Evolutionary conservation across 345 rosid genomes (phyloP).

Genomic region (Hibiscus mutabilis): DNA sequence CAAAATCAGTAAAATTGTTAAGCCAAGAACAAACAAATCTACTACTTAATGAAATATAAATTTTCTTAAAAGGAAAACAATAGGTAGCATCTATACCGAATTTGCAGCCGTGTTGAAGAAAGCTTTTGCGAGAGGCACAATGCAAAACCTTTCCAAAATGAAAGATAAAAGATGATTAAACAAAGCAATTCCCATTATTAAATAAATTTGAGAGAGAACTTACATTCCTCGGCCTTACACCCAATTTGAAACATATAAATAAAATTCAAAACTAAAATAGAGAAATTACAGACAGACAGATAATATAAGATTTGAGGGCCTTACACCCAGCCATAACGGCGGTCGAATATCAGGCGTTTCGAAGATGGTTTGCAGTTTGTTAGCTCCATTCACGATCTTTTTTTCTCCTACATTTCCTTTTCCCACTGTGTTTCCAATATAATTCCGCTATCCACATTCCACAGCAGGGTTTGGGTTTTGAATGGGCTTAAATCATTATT

Average conservation of each 20-base stretch:
- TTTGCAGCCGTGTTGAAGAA: conserved; percentile 34
- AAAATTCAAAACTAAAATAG: neutral
- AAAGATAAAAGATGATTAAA: neutral
- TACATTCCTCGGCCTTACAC: conserved; percentile 70
- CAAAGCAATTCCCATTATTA: neutral
- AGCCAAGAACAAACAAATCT: neutral
- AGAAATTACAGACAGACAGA: neutral
- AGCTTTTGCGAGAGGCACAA: conserved; percentile 46
- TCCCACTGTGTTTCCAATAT: neutral
- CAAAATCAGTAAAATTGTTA: neutral
- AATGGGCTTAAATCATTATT: neutral
- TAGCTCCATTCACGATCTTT: neutral
- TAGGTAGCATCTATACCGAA: conserved; percentile 32
- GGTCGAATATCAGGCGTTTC: conserved; percentile 50
- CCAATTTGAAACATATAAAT: neutral
- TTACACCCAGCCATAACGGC: conserved; percentile 84
- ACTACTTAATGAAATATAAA: neutral
- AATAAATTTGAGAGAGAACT: neutral
- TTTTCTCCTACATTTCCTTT: neutral
- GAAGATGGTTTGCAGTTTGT: conserved; percentile 17
- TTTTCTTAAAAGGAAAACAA: neutral
- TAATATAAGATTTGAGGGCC: neutral
- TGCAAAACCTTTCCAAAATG: conserved; percentile 45
- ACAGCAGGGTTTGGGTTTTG: neutral
- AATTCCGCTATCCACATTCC: neutral